Evolutionary conservation across 495 filamentous ascomycete genomes (phyloP).

Genomic region (Apiosordaria backusii): DNA sequence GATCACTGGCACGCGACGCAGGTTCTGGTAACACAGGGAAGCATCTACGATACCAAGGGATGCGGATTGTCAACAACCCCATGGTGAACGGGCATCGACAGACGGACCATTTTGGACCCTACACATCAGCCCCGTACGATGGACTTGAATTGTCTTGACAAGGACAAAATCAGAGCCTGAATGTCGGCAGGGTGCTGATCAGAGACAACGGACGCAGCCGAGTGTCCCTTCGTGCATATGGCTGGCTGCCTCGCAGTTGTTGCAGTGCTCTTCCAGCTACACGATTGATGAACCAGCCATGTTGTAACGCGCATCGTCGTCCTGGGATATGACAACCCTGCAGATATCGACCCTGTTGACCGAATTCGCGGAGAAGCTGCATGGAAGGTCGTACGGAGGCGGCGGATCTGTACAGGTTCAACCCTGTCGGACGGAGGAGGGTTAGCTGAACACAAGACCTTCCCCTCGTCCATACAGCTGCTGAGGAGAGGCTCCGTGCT

Average conservation of each 20-base stretch:
- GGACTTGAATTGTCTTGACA: not conserved
- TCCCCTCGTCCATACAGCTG: not conserved
- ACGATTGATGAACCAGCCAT: slow-evolving; percentile 2
- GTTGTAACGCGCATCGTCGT: slow-evolving; percentile 4
- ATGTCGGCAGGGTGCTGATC: not conserved
- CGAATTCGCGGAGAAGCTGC: slow-evolving; percentile 7
- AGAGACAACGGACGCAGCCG: slow-evolving; percentile 7
- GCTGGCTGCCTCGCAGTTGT: not conserved
- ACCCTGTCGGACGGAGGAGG: not conserved
- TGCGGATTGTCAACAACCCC: not conserved
- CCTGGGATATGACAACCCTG: not conserved
- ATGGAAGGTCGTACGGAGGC: slow-evolving; percentile 1
- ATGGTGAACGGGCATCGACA: not conserved
- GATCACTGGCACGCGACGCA: not conserved
- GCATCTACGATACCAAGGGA: not conserved
- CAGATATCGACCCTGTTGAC: slow-evolving; percentile 4
- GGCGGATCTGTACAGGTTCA: not conserved
- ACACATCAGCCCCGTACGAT: not conserved
- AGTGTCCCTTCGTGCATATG: slow-evolving; percentile 7
- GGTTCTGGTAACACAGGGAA: not conserved
- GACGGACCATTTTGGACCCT: not conserved
- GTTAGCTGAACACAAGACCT: not conserved
- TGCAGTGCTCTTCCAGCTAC: not conserved
- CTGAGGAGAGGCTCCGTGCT: not conserved
- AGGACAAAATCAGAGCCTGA: not conserved